Percentiles rank a stretch among this genome's conserved stretches.
Evolutionary conservation across 768 basidiomycete genomes (phyloP).

Genomic region (Butyriboletus loyo): DNA sequence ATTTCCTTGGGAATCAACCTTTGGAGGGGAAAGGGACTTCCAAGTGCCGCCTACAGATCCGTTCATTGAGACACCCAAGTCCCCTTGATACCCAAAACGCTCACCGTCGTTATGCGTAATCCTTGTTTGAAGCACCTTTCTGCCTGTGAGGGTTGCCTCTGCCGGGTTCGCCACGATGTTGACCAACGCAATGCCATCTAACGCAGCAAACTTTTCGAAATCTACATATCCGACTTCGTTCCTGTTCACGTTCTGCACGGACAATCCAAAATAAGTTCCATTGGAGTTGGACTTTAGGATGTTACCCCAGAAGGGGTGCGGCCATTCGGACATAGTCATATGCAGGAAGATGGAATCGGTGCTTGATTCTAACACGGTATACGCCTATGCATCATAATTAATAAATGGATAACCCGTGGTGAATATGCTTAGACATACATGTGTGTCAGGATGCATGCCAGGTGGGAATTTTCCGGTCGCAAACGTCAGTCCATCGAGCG

Average conservation of each 20-base stretch:
- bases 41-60: constrained; percentile 68
- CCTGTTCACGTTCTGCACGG: constrained; percentile 87
- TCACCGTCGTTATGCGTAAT: constrained; percentile 97
- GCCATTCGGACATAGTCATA: constrained; percentile 83
- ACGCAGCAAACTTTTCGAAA: constrained; percentile 95
- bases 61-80: not conserved
- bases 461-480: constrained; percentile 89
- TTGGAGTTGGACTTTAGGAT: constrained; percentile 97
- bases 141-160: constrained; percentile 66
- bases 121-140: constrained; percentile 74
- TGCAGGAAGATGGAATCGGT: constrained; percentile 94
- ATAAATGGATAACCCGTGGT: not conserved
- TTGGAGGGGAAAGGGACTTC: constrained; percentile 78
- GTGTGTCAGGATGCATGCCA: constrained; percentile 83
- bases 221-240: constrained; percentile 86
- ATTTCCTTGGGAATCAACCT: constrained; percentile 68
- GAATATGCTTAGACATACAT: constrained; percentile 49
- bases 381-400: constrained; percentile 52
- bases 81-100: constrained; percentile 16
- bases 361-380: constrained; percentile 91
- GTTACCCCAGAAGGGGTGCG: constrained; percentile 79
- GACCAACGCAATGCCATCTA: constrained; percentile 93
- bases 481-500: constrained; percentile 84
- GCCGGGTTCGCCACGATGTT: constrained; percentile 84
- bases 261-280: constrained; percentile 92